Base-by-base conservation (phyloP, 2,329 filamentous ascomycete genomes). In the Westerdykella ornata region DNA sequence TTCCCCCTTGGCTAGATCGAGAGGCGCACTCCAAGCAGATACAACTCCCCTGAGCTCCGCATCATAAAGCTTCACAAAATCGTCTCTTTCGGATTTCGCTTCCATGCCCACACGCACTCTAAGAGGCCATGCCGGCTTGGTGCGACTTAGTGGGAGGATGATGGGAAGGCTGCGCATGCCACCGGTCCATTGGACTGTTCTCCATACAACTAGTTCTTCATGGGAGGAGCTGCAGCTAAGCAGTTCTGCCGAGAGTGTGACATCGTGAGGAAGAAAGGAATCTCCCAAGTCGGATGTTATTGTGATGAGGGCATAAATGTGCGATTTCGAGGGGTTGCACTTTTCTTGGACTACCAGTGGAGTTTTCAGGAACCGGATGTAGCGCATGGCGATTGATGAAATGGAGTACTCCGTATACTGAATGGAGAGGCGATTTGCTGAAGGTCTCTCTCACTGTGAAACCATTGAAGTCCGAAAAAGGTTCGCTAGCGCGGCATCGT, bases 251-350 rank as follows among this genome's bases (percentile, higher is more conserved):
- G 65, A 55, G 7, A 78, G 57, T 11, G 66, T 54, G 16, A 73
- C 51, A 52, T 75, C 64, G 34, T 67, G 54, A n/a, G 72, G 69
- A 33, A 78, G 71, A 55, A 83, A 82, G 1, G 72, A 72, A 52
- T 84, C 81, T 14, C 82, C 82, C 6, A 86, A 68, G 56, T 86
- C 82, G 17, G 81, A 84, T 9, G 80, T 82, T 55, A 85, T 73
- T 30, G 81, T 82, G 44, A 85, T 68, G 20, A 80, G 68, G 34
- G 54, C 59, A 18, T 37, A 40, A 14, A 62, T 43, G 3, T 53
- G 39, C 7, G 22, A 18, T 34, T 44, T 54, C 8, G 44, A 39
- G 1, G 51, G 35, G 11, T 46, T 40, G 15, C 9, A 12, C 42
- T 72, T 57, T 20, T 68, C 66, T 18, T 56, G 44, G 32, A 60